Percentiles rank a stretch among this genome's conserved stretches.
Conservation (phyloP, 2,329 filamentous ascomycete species). For the Diaporthe amygdali region DNA sequence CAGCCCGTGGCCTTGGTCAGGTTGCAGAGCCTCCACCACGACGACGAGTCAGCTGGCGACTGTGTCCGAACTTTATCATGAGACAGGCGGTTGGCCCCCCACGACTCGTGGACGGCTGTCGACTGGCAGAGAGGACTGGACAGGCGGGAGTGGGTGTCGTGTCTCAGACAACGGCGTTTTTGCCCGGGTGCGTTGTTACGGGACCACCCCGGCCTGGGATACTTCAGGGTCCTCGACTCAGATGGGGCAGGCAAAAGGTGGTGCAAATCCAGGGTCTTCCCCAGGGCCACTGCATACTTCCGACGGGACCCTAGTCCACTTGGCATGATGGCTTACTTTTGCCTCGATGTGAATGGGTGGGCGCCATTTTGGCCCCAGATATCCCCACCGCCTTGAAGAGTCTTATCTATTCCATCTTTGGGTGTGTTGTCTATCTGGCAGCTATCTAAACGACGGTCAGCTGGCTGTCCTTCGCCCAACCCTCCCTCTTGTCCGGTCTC, state of each 20-base stretch:
- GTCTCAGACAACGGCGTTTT: conserved; percentile 1
- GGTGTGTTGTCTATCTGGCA: conserved; percentile 5
- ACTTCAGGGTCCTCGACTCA: background rate
- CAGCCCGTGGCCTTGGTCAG: background rate
- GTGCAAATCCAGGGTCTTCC: conserved; percentile 18
- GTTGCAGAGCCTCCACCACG: background rate
- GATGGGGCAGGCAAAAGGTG: background rate
- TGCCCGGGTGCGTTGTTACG: background rate
- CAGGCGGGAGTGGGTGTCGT: background rate
- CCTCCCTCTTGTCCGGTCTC: background rate
- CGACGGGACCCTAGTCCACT: background rate
- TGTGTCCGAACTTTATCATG: conserved; percentile 4
- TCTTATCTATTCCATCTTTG: conserved; percentile 23
- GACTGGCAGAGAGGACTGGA: background rate
- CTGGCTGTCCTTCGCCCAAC: background rate
- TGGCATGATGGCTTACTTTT: background rate
- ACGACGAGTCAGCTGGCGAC: conserved; percentile 22
- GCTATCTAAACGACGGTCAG: conserved; percentile 18
- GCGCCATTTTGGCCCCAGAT: background rate
- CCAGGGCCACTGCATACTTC: conserved; percentile 6
- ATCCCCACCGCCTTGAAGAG: background rate
- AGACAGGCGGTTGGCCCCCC: background rate
- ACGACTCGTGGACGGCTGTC: conserved; percentile 12
- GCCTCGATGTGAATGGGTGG: conserved; percentile 12
- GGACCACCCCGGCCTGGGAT: background rate